Evolutionary conservation across 371 early-diverging fungal species (phyloP), one percentile per base, ranked within the genome.

Genomic region (Paraphysoderma sedebokerense): DNA sequence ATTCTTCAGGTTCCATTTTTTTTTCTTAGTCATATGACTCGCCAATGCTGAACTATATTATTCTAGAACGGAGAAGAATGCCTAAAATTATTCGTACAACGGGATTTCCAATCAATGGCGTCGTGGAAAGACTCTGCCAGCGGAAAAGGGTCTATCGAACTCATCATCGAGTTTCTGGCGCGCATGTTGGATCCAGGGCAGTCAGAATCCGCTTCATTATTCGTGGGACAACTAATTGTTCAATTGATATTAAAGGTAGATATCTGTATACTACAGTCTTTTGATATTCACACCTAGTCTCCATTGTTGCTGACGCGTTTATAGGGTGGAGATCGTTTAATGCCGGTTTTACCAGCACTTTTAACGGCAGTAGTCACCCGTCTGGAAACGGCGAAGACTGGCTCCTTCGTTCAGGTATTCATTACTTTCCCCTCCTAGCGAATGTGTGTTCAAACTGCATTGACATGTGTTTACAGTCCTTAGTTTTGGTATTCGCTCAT

Each of bases 401-500:
- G 86, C 0, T 72, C 82, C 2, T 85, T 87, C 35, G 77, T 82
- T 50, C 79, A 85, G 63, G 76, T 77, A 63, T 19, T 24, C 23
- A 19, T 38, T 1, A 19, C 46, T 22, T 17, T 29, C 11, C 22
- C 35, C 23, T 35, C 20, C 45, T 2, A n/a, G 7, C 44, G 22
- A 8, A 23, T 12, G 11, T 33, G 37, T 0, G 15, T 26, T 28
- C 28, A 33, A 47, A 27, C 17, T 24, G 31, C 6, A 35, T 13
- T 45, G n/a, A 9, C 20, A 7, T 13, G 4, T 12, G 20, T 7
- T 24, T 15, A n/a, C 59, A 81, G 66, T 82, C 87, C n/a, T 63
- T 91, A n/a, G 70, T 91, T 4, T 64, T 83, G 58, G 79, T 87
- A 12, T 84, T 89, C 60, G 86, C 86, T 31, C 87, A 89, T 41